A percentile compares a stretch with the other conserved stretches of the same genome.
phyloP scores from a whole-genome alignment of 2,329 filamentous ascomycete genomes.

The Davidsoniella australis region DNA sequence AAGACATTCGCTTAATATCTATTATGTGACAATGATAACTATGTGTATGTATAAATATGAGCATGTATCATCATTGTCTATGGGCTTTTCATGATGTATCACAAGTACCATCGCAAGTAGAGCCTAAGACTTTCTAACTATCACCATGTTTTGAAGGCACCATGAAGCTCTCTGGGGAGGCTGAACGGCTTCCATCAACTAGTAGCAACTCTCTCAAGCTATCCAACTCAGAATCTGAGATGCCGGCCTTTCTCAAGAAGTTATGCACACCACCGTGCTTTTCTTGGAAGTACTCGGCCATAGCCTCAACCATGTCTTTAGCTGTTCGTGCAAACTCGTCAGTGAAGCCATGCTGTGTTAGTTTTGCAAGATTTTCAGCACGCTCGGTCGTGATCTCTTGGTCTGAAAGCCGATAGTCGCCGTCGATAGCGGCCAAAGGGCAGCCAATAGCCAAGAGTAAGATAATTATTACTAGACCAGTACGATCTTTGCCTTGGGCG shows the following conservation, averaged over 20 bases:
- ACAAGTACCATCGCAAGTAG: not conserved
- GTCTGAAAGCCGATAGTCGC: conserved; percentile 56
- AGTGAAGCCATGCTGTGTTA: conserved; percentile 51
- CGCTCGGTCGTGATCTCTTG: conserved; percentile 42
- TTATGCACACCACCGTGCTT: conserved; percentile 47
- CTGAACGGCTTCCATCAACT: not conserved
- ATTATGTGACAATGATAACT: not conserved
- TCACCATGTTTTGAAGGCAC: no score
- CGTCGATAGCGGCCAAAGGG: conserved; percentile 39
- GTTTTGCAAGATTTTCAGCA: conserved; percentile 48
- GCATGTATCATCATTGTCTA: not conserved
- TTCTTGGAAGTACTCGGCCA: conserved; percentile 39
- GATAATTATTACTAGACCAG: conserved; percentile 52
- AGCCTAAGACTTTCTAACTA: not conserved
- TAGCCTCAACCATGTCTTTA: conserved; percentile 40
- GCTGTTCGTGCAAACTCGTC: conserved; percentile 57
- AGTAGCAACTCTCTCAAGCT: conserved; percentile 26
- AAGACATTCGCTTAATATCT: not conserved
- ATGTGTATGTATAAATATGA: not conserved
- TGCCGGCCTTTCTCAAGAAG: conserved; percentile 50
- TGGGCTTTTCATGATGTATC: not conserved
- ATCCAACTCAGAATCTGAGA: conserved; percentile 27
- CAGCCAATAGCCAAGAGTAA: conserved; percentile 46
- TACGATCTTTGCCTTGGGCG: conserved; percentile 74
- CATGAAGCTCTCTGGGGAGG: no score